Evolutionary conservation across 768 basidiomycete species (phyloP).

Genomic region (Cubamyces lactineus): DNA sequence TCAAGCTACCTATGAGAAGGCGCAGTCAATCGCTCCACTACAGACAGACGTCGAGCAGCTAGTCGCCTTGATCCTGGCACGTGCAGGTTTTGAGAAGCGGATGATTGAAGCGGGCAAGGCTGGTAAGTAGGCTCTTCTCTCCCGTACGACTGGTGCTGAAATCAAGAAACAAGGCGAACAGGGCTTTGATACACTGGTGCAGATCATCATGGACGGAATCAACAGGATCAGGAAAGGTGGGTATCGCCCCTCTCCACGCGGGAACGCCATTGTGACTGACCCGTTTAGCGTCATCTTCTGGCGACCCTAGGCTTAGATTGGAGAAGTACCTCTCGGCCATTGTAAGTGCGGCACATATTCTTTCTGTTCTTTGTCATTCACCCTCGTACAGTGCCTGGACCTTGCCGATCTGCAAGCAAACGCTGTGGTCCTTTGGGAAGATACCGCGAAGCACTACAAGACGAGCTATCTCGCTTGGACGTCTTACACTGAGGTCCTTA

Average conservation of each 20-base stretch:
- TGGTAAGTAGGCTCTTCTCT: constrained; percentile 34
- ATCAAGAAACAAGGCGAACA: constrained; percentile 45
- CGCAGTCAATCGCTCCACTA: constrained; percentile 57
- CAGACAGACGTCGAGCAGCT: constrained; percentile 66
- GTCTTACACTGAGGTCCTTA: constrained; percentile 71
- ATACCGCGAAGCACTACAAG: constrained; percentile 66
- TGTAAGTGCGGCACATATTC: constrained; percentile 48
- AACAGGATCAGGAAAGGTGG: constrained; percentile 61
- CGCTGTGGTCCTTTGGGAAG: constrained; percentile 64
- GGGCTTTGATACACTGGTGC: constrained; percentile 54
- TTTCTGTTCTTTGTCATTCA: background rate
- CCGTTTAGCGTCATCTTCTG: constrained; percentile 56
- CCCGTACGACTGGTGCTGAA: background rate
- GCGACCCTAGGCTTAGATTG: constrained; percentile 77
- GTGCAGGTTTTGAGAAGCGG: constrained; percentile 66
- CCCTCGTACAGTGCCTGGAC: constrained; percentile 46
- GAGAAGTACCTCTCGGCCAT: constrained; percentile 82
- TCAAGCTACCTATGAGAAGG: constrained; percentile 61
- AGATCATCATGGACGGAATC: constrained; percentile 65
- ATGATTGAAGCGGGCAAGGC: constrained; percentile 49
- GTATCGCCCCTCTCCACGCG: constrained; percentile 6
- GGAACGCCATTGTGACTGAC: constrained; percentile 2
- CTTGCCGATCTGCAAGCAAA: constrained; percentile 53
- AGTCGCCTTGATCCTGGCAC: constrained; percentile 63
- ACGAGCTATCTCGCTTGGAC: constrained; percentile 78